Evolutionary conservation across 805 yeast genomes (phyloP).

Genomic region (Metschnikowia kunwiensis): DNA sequence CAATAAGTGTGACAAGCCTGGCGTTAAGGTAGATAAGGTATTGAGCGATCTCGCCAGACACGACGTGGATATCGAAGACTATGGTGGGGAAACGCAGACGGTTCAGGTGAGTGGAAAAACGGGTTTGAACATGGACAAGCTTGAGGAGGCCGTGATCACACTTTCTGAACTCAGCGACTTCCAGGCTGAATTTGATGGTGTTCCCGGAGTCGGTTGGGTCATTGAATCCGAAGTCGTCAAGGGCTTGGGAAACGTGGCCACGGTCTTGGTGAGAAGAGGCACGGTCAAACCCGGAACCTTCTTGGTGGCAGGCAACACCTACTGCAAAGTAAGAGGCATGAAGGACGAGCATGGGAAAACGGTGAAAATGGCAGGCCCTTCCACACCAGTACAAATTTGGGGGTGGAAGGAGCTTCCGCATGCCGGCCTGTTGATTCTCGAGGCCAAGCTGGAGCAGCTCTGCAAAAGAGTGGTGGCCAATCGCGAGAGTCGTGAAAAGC

Average conservation of each 20-base stretch:
- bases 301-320: slow-evolving; percentile 84
- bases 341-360: slow-evolving; percentile 67
- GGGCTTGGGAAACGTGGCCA: slow-evolving; percentile 83
- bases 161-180: slow-evolving; percentile 81
- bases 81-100: slow-evolving; percentile 93
- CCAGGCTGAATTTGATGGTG: slow-evolving; percentile 51
- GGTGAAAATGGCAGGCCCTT: slow-evolving; percentile 70
- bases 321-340: slow-evolving; percentile 79
- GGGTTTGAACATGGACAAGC: slow-evolving; percentile 82
- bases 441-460: slow-evolving; percentile 67
- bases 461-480: slow-evolving; percentile 76
- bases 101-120: slow-evolving; percentile 86
- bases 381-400: slow-evolving; percentile 83
- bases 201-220: slow-evolving; percentile 79
- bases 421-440: slow-evolving; percentile 81
- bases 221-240: slow-evolving; percentile 80
- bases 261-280: slow-evolving; percentile 80
- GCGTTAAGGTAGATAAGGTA: slow-evolving; percentile 71
- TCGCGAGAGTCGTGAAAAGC: slow-evolving; percentile 52
- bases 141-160: slow-evolving; percentile 85
- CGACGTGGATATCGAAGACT: slow-evolving; percentile 83
- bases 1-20: slow-evolving; percentile 85
- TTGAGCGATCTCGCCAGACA: slow-evolving; percentile 70
- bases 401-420: slow-evolving; percentile 95
- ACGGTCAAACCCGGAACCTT: slow-evolving; percentile 64